These are phyloP conservation scores for Firmiana major DNA, from an alignment of 345 rosid species.

Conservation along the genomic window DNA sequence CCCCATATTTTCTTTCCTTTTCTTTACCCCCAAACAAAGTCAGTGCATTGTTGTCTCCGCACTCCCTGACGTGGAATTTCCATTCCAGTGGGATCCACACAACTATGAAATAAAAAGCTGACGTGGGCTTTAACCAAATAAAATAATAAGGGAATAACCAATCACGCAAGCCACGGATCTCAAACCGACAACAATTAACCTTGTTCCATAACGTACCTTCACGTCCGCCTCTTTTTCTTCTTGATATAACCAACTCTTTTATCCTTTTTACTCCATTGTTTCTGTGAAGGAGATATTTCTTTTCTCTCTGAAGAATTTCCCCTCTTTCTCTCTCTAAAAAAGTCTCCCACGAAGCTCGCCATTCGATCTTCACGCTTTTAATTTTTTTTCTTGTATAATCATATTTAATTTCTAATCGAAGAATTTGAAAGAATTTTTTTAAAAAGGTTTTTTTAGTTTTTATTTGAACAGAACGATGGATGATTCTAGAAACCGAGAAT, in stretches of 20 bases:
- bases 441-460: conserved; percentile 19
- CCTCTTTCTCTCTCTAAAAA: background rate
- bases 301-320: background rate
- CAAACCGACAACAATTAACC: conserved; percentile 15
- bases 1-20: background rate
- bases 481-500: conserved; percentile 41
- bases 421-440: background rate
- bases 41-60: background rate
- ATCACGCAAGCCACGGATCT: conserved; percentile 19
- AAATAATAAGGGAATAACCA: background rate
- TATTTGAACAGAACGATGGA: conserved; percentile 39
- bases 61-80: background rate
- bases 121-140: background rate
- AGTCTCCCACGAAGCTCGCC: background rate
- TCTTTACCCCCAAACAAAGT: background rate
- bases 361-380: background rate
- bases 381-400: background rate
- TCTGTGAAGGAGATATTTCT: background rate
- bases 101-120: background rate
- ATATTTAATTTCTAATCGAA: conserved; percentile 9
- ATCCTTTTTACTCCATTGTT: background rate
- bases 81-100: background rate
- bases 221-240: conserved; percentile 25
- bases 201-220: conserved; percentile 15
- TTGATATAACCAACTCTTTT: background rate